A percentile compares a stretch with the other conserved stretches of the same genome.
phyloP scores from a whole-genome alignment of 106 monocot genomes.

The Alisma plantagoaquatica region DNA sequence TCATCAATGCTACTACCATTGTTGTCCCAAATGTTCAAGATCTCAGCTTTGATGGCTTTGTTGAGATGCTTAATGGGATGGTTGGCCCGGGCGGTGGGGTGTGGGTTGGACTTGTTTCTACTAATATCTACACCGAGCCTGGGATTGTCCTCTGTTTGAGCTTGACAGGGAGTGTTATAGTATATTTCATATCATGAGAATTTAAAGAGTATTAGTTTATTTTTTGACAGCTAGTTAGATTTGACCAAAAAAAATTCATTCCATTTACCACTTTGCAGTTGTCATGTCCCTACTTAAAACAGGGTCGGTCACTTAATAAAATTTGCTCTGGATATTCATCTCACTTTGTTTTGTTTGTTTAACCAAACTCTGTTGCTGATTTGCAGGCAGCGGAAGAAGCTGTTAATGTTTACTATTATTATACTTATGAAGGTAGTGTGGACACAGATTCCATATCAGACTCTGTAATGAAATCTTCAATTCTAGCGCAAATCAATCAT shows the following conservation, averaged over 20 bases:
- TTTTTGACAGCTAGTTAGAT: background rate
- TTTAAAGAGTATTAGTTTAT: too few relatives aligned
- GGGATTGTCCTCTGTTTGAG: too few relatives aligned
- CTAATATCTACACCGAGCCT: too few relatives aligned
- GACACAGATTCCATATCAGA: conserved; percentile 85
- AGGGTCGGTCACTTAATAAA: conserved; percentile 55
- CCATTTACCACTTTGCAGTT: background rate
- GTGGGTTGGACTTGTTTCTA: too few relatives aligned
- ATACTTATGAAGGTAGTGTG: conserved; percentile 90
- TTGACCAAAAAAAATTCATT: background rate
- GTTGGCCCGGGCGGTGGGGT: too few relatives aligned
- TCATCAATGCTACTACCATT: too few relatives aligned
- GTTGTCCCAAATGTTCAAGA: too few relatives aligned
- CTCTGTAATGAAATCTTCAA: conserved; percentile 87
- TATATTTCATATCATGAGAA: too few relatives aligned
- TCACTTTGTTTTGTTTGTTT: background rate
- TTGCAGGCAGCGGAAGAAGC: conserved; percentile 90
- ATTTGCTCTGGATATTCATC: background rate
- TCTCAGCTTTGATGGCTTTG: too few relatives aligned
- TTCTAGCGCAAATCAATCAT: conserved; percentile 90
- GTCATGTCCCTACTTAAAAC: conserved; percentile 27
- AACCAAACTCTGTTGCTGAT: background rate
- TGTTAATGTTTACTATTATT: conserved; percentile 87
- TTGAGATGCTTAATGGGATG: too few relatives aligned
- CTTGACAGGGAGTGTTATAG: too few relatives aligned